Conservation (phyloP, 2,329 filamentous ascomycete species). For the Sarocladiaceae sp. region DNA sequence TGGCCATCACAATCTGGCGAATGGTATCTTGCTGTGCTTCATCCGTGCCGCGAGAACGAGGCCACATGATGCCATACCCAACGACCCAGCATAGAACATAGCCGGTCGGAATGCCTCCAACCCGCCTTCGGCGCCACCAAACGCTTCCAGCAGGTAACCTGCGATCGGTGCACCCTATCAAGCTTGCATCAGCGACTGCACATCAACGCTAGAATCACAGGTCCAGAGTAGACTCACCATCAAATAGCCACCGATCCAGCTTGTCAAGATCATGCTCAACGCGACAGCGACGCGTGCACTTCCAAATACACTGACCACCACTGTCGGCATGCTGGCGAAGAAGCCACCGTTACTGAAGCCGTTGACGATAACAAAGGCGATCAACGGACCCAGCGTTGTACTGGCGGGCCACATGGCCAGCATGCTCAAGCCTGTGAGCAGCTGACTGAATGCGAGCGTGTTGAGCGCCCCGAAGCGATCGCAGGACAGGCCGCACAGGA, state of each 20-base stretch:
- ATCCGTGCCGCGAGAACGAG: conserved; percentile 37
- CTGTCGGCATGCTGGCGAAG: conserved; percentile 58
- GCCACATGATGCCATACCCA: conserved; percentile 38
- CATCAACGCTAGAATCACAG: not conserved
- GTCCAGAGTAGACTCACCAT: conserved; percentile 33
- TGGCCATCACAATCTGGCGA: conserved; percentile 19
- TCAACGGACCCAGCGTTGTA: conserved; percentile 44
- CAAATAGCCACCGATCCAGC: conserved; percentile 56
- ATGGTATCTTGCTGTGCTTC: conserved; percentile 29
- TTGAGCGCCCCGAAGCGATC: conserved; percentile 51
- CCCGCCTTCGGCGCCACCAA: conserved; percentile 42
- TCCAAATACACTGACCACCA: conserved; percentile 53
- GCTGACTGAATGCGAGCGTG: conserved; percentile 42
- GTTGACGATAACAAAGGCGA: conserved; percentile 53
- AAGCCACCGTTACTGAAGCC: conserved; percentile 56
- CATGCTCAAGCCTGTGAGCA: conserved; percentile 51
- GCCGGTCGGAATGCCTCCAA: conserved; percentile 51
- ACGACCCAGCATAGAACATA: conserved; percentile 54
- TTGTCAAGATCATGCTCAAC: conserved; percentile 56
- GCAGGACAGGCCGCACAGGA: conserved; percentile 46
- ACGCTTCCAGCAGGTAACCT: conserved; percentile 50
- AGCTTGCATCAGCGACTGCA: conserved; percentile 10
- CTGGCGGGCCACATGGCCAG: conserved; percentile 56
- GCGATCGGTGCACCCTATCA: conserved; percentile 50
- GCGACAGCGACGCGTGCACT: conserved; percentile 46